A percentile compares a stretch with the other conserved stretches of the same genome.
Evolutionary conservation across 1,139 yeast genomes (phyloP).

Genomic region (Yamadazyma taylorii): DNA sequence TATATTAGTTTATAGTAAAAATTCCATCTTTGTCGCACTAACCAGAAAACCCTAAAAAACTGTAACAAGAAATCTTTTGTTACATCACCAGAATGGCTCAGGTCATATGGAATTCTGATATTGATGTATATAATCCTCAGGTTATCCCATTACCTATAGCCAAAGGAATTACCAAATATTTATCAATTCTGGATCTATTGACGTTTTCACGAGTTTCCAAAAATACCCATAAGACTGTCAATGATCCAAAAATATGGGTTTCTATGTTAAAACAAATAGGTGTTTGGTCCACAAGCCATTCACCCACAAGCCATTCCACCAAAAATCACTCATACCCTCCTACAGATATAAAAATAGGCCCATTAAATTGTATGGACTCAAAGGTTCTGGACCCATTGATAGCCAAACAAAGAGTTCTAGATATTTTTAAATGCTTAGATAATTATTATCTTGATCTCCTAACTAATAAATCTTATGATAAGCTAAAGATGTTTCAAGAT

Average conservation of each 20-base stretch:
- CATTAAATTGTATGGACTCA: conserved; percentile 42
- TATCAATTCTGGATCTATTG: conserved; percentile 38
- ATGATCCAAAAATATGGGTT: conserved; percentile 52
- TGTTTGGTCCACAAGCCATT: too few species aligned
- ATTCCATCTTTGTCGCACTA: too few species aligned
- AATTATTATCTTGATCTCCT: conserved; percentile 50
- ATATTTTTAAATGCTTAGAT: conserved; percentile 41
- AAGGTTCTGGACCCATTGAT: conserved; percentile 39
- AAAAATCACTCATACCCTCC: not conserved
- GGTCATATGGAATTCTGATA: conserved; percentile 50
- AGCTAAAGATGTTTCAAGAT: conserved; percentile 46
- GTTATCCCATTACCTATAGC: conserved; percentile 46
- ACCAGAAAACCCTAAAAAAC: too few species aligned
- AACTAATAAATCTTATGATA: conserved; percentile 47
- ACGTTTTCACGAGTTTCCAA: conserved; percentile 37
- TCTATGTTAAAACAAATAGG: conserved; percentile 48
- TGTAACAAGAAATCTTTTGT: too few species aligned
- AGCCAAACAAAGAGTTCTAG: conserved; percentile 46
- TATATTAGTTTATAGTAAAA: not conserved
- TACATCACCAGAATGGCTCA: conserved; percentile 35
- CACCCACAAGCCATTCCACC: conserved; percentile 13
- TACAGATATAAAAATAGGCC: conserved; percentile 19
- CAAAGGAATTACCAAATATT: conserved; percentile 31
- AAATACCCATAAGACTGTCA: conserved; percentile 38
- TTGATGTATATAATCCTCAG: conserved; percentile 44